Base-by-base conservation (phyloP, 2,329 filamentous ascomycete genomes). In the Penicillium sp. region DNA sequence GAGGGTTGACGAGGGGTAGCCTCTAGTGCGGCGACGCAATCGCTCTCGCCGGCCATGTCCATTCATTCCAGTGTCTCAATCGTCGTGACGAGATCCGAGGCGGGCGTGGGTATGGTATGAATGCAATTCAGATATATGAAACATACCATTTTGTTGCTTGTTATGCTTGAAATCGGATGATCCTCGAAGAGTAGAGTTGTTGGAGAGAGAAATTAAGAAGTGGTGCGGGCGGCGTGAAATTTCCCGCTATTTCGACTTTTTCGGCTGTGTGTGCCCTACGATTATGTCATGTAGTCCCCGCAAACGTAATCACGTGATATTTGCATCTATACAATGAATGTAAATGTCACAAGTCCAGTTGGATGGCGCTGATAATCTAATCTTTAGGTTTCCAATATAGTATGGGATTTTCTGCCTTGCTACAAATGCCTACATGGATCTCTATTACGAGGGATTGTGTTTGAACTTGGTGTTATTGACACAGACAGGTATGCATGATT, bases 161-260 rank as follows among this genome's bases (percentile, higher is more conserved):
- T 68, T 66, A 61, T 69, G 65, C 65, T 68, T 72, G 72, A 77
- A 50, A 79, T 79, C 79, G 78, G 78, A 79, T 77, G 75, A 76
- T 81, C 79, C 79, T 81, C 79, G 77, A 81, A 81, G 79, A 81
- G 78, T 60, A 54, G 59, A 54, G 59, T 60, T 68, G 59, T 59
- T 60, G 59, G 58, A 64, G 65, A 61, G 69, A 61, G 52, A 60
- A 54, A 60, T 64, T 44, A 51, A 55, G 53, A 60, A 53, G 40
- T 61, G 64, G 59, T 58, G 50, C 48, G 55, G 58, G 53, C 50
- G 59, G 47, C 51, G 50, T 51, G 53, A 60, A 62, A 53, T 60
- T 62, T 61, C 57, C 60, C 63, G 62, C 61, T 65, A 60, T 70
- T 66, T 66, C 52, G 51, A 55, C 56, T 57, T 62, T 60, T 68